Evolutionary conservation across 2,329 filamentous ascomycete species (phyloP), one percentile per base, ranked within the genome.

Genomic region (Hypoxylon sp.): DNA sequence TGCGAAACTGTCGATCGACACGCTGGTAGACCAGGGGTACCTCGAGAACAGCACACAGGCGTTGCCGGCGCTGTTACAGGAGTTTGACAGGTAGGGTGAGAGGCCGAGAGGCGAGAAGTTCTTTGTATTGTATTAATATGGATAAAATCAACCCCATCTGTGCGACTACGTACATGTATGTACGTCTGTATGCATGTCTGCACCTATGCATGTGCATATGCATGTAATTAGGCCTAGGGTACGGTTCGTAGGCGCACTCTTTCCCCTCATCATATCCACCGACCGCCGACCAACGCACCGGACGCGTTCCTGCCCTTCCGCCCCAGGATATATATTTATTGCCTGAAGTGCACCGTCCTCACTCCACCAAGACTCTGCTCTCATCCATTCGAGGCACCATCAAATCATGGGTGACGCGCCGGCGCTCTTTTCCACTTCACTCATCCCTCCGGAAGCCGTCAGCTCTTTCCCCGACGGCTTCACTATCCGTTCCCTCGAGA

Each of bases 401-500:
- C n/a, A 37, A 15, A 26, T 15, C 15, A 65, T 65, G 61, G 35
- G 23, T 23, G 51, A 49, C 21, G 41, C 48, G 7, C 29, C 62
- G 80, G 81, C 27, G 29, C 84, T 92, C 70, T 92, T 93, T 80
- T 79, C 85, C 42, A 68, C 83, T 7, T 77, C 81, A 31, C 83
- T 92, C 59, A 87, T 94, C 72, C 87, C 88, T 13, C 78, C 84
- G 13, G 79, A 83, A 31, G 83, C 90, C 61, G 73, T 78, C 50
- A 73, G 82, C 27, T 78, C 80, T 23, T 82, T 94, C 0, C 90
- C 90, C 21, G 75, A 83, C 63, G 84, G 84, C 66, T 94, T 92
- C 79, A 83, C 77, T 2, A 83, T 92, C 70, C 88, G 91, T 13
- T 87, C 91, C 0, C 77, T 94, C 24, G 80, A 85, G 67, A 84